Evolutionary conservation across 1,284 basidiomycete genomes (phyloP).

Genomic region (Microbotryomycetes sp.): DNA sequence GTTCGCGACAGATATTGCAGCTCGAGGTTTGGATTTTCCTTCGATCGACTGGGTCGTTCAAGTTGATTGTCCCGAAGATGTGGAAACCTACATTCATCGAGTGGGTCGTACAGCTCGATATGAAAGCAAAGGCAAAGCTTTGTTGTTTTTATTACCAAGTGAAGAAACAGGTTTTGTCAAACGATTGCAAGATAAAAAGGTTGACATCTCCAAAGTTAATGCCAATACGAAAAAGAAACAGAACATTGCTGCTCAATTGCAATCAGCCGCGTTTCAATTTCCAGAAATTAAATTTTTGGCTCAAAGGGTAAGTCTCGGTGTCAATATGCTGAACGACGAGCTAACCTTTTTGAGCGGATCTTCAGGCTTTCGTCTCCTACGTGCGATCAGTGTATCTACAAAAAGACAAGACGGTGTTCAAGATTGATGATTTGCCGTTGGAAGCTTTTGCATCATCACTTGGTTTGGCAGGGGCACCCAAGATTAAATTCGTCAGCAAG

Average conservation of each 20-base stretch:
- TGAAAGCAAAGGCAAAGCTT: slow-evolving; percentile 77
- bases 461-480: slow-evolving; percentile 89
- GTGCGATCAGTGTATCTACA: slow-evolving; percentile 87
- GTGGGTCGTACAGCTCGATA: slow-evolving; percentile 94
- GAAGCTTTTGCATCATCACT: slow-evolving; percentile 81
- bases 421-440: slow-evolving; percentile 71
- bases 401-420: slow-evolving; percentile 89
- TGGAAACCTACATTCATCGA: slow-evolving; percentile 96
- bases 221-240: slow-evolving; percentile 83
- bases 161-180: slow-evolving; percentile 85
- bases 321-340: too few relatives aligned
- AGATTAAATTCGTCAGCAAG: slow-evolving; percentile 80
- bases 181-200: slow-evolving; percentile 63
- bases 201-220: slow-evolving; percentile 68
- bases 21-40: slow-evolving; percentile 94
- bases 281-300: slow-evolving; percentile 96
- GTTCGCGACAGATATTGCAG: slow-evolving; percentile 95
- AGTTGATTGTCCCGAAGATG: slow-evolving; percentile 94
- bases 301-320: slow-evolving; percentile 67
- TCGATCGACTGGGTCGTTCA: slow-evolving; percentile 97
- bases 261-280: slow-evolving; percentile 89
- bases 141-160: slow-evolving; percentile 77
- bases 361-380: slow-evolving; percentile 96
- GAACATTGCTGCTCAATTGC: slow-evolving; percentile 78
- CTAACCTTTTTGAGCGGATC: too few relatives aligned